Percentiles rank a stretch among this genome's conserved stretches.
These are phyloP conservation scores for Colletotrichum tamarilloi DNA, from an alignment of 2,329 filamentous ascomycete species.

Conservation along the genomic window DNA sequence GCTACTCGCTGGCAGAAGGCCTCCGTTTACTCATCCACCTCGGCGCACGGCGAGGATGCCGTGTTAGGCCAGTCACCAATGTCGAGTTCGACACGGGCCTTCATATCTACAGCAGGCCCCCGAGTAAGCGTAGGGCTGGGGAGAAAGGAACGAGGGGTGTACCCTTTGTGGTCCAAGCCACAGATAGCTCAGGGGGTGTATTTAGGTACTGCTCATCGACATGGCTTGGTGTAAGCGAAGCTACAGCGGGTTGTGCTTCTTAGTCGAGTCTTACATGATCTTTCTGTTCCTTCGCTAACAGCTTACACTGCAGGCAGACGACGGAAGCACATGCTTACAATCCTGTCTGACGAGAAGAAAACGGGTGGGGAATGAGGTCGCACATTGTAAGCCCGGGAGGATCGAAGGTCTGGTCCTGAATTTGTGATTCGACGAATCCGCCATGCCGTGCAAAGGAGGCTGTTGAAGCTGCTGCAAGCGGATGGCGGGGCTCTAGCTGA, in stretches of 20 bases:
- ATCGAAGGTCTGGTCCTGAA: constrained; percentile 10
- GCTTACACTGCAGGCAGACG: not conserved
- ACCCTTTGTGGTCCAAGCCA: constrained; percentile 5
- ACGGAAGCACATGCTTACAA: constrained; percentile 13
- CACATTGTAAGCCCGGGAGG: constrained; percentile 19
- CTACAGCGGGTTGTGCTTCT: not conserved
- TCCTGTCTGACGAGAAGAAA: constrained; percentile 21
- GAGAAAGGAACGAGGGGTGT: not conserved
- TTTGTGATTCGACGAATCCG: constrained; percentile 24
- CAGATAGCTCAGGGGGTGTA: constrained; percentile 18
- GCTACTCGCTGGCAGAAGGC: not conserved
- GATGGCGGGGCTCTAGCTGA: constrained; percentile 16
- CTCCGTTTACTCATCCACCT: not conserved
- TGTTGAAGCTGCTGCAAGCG: constrained; percentile 28
- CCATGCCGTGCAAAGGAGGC: constrained; percentile 21
- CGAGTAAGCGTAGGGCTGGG: constrained; percentile 26
- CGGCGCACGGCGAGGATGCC: not conserved
- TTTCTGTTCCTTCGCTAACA: not conserved
- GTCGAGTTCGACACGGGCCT: not conserved
- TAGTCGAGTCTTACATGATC: constrained; percentile 10
- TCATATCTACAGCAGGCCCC: not conserved
- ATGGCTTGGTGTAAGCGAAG: not conserved
- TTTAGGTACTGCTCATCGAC: not conserved
- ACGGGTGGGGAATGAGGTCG: constrained; percentile 2
- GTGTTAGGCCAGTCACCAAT: constrained; percentile 3